Conservation (phyloP, 2,329 filamentous ascomycete species). For the Colletotrichum graminicola region DNA sequence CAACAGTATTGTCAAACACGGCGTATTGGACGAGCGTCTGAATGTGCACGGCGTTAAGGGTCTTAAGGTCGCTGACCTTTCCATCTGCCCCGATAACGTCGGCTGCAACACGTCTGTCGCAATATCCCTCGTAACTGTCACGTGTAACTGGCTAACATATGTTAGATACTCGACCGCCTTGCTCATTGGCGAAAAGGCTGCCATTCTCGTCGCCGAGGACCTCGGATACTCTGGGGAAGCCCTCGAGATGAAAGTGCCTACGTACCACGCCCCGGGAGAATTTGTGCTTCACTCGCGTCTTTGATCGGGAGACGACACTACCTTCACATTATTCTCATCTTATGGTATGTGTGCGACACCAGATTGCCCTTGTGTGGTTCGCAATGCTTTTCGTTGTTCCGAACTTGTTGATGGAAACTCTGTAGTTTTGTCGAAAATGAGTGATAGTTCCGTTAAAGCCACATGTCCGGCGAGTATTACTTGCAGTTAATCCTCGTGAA, state of each 20-base stretch:
- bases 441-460: background rate
- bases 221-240: conserved; percentile 79
- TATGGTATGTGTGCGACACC: conserved; percentile 14
- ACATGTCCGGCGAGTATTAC: too few species aligned
- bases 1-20: conserved; percentile 84
- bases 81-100: conserved; percentile 83
- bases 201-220: conserved; percentile 78
- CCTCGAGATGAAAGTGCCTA: conserved; percentile 81
- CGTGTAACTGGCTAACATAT: conserved; percentile 36
- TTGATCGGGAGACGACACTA: conserved; percentile 45
- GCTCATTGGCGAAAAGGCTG: conserved; percentile 81
- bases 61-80: conserved; percentile 81
- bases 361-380: conserved; percentile 9
- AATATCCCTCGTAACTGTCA: conserved; percentile 1
- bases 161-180: conserved; percentile 75
- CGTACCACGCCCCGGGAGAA: conserved; percentile 70
- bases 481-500: background rate
- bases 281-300: conserved; percentile 55
- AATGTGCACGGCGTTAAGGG: conserved; percentile 83
- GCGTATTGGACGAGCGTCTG: conserved; percentile 80
- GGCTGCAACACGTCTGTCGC: conserved; percentile 72
- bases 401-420: background rate
- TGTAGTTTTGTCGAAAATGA: background rate
- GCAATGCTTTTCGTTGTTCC: background rate
- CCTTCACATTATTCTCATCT: conserved; percentile 17